phyloP scores from a whole-genome alignment of 352 stramenopile species.

The Lagenidium giganteum region DNA sequence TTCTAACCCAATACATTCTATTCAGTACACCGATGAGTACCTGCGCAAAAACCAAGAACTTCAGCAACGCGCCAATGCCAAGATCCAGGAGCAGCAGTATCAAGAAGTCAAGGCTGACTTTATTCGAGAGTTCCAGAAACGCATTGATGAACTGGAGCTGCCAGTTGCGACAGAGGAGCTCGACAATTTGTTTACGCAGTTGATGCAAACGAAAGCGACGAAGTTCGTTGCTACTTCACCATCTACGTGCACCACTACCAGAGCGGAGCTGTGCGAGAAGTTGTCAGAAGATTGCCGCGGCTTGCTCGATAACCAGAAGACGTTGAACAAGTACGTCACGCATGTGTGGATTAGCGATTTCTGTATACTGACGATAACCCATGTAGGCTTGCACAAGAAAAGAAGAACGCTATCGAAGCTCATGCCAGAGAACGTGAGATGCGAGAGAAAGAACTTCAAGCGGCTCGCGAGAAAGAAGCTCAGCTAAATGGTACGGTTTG shows the following conservation, averaged over 20 bases:
- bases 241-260: conserved; percentile 35
- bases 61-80: conserved; percentile 2
- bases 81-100: conserved; percentile 35
- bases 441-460: conserved; percentile 47
- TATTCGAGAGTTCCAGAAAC: conserved; percentile 45
- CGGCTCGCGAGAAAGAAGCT: conserved; percentile 45
- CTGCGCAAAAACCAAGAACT: too few species aligned
- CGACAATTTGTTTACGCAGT: conserved; percentile 44
- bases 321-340: conserved; percentile 58
- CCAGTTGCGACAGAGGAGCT: conserved; percentile 66
- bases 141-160: conserved; percentile 43
- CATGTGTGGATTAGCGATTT: not conserved
- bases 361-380: too few species aligned
- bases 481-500: conserved; percentile 42
- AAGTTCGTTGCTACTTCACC: conserved; percentile 49
- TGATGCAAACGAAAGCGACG: conserved; percentile 50
- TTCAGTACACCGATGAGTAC: conserved; percentile 65
- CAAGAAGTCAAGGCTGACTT: conserved; percentile 50
- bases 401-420: conserved; percentile 50
- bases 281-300: conserved; percentile 51
- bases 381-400: conserved; percentile 55
- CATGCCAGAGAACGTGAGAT: conserved; percentile 53
- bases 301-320: conserved; percentile 68
- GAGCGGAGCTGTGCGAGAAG: conserved; percentile 44
- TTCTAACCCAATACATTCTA: conserved; percentile 5